Conservation (phyloP, 169 alveolate species). For the Plasmodium vivax region DNA sequence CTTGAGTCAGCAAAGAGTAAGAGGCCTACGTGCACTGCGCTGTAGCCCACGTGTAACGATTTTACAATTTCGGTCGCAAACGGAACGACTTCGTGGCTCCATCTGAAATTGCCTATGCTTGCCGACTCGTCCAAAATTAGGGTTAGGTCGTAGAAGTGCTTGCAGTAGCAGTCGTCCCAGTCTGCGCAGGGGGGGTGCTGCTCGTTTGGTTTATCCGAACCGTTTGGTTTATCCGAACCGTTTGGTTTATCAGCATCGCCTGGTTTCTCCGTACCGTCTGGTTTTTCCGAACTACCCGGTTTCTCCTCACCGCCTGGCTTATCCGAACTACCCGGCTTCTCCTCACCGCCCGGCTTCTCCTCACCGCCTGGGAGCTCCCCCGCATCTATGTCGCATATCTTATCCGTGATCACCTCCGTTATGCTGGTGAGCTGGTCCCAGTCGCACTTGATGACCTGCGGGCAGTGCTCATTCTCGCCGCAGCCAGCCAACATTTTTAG, state of each 20-base stretch:
- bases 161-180: conserved; percentile 50
- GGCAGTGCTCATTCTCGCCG: conserved; percentile 8
- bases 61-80: conserved; percentile 35
- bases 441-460: conserved; percentile 35
- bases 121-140: conserved; percentile 69
- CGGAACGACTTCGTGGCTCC: conserved; percentile 57
- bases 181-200: conserved; percentile 7
- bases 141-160: conserved; percentile 51
- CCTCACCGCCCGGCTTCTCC: neutral
- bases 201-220: neutral
- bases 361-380: neutral
- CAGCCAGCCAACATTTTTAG: conserved; percentile 54
- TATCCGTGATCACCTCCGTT: conserved; percentile 46
- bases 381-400: conserved; percentile 48
- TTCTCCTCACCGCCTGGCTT: neutral
- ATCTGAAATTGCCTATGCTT: conserved; percentile 51
- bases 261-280: conserved; percentile 1
- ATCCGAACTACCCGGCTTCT: neutral
- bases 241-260: too few relatives aligned
- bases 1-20: conserved; percentile 37
- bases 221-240: neutral
- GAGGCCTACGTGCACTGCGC: conserved; percentile 44
- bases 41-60: conserved; percentile 14
- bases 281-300: neutral
- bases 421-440: conserved; percentile 43